Percentiles rank a stretch among this genome's conserved stretches.
Conservation (phyloP, 345 rosid genomes). For the Salix koriyanagi region DNA sequence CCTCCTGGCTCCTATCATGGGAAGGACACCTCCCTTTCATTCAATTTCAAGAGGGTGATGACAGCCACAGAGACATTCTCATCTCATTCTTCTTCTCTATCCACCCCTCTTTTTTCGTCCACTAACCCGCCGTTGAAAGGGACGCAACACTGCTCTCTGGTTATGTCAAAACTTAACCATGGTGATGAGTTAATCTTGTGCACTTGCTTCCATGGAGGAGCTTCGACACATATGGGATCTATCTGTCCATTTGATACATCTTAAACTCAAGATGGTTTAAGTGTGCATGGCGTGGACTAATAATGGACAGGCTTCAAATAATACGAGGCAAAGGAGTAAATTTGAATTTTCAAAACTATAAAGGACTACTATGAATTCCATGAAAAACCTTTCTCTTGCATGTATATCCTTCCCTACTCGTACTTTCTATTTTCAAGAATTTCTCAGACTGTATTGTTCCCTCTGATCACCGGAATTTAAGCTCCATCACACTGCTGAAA, state of each 20-base stretch:
- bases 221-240: too few species aligned
- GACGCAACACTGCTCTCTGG: slow-evolving; percentile 12
- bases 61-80: slow-evolving; percentile 5
- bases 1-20: slow-evolving; percentile 8
- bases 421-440: too few species aligned
- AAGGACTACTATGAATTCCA: background rate
- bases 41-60: slow-evolving; percentile 20
- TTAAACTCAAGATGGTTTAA: too few species aligned
- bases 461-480: too few species aligned
- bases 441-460: too few species aligned
- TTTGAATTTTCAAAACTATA: background rate
- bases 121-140: slow-evolving; percentile 12
- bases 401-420: too few species aligned
- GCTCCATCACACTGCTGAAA: too few species aligned
- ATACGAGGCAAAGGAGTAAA: too few species aligned
- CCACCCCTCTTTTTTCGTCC: background rate
- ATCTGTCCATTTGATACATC: too few species aligned
- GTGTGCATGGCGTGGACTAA: too few species aligned
- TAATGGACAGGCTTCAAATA: too few species aligned
- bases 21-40: slow-evolving; percentile 1
- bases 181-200: background rate
- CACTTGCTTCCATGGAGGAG: background rate
- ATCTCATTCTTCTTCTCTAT: background rate
- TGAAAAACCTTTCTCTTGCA: background rate
- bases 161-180: background rate